These are phyloP conservation scores for Daldinia loculata DNA, from an alignment of 495 filamentous ascomycete genomes.

Conservation along the genomic window DNA sequence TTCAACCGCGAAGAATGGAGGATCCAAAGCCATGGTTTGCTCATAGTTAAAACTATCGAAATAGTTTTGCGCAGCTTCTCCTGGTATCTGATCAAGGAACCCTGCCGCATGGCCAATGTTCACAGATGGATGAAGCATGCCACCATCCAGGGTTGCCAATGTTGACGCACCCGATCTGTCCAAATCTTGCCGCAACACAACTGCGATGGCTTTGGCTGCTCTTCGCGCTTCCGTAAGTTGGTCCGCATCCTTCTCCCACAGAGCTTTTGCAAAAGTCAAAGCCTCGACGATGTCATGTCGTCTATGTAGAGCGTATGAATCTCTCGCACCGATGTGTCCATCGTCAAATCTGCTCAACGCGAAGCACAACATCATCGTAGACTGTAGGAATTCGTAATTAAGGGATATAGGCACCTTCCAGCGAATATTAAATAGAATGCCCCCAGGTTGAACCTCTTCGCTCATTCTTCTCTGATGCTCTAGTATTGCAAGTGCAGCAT, in stretches of 20 bases:
- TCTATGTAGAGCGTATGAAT: background rate
- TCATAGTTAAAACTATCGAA: background rate
- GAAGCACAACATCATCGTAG: background rate
- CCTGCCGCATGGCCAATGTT: background rate
- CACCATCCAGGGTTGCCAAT: background rate
- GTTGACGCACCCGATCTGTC: background rate
- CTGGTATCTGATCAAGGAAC: background rate
- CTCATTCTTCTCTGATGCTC: constrained; percentile 1
- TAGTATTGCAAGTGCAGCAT: constrained; percentile 1
- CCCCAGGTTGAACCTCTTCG: constrained; percentile 7
- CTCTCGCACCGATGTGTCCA: background rate
- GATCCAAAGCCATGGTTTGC: background rate
- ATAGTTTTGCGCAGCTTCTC: background rate
- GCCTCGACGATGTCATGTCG: background rate
- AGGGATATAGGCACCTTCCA: constrained; percentile 37
- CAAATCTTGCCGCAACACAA: background rate
- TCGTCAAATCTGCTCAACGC: background rate
- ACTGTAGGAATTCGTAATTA: background rate
- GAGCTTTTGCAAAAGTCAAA: background rate
- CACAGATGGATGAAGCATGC: background rate
- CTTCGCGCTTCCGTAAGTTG: background rate
- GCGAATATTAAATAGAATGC: background rate
- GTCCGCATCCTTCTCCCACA: background rate
- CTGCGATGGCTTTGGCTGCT: background rate
- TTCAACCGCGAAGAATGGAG: background rate